These are phyloP conservation scores for Leptoxyphium fumago DNA, from an alignment of 2,329 filamentous ascomycete species.

Conservation along the genomic window DNA sequence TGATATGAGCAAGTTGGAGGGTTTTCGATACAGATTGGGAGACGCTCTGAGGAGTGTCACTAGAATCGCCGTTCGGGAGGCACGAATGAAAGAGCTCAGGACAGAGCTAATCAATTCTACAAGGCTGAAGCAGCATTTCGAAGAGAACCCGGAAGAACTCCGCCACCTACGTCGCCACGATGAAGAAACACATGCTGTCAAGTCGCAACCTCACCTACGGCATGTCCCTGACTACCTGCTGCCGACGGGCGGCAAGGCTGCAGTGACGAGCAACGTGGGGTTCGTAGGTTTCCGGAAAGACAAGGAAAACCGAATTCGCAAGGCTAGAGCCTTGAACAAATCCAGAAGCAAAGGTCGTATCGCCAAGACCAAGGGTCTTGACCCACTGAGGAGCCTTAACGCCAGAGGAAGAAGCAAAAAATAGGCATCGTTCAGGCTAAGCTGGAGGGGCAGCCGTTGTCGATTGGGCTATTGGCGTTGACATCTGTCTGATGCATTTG, in stretches of 20 bases:
- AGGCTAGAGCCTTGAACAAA: conserved; percentile 26
- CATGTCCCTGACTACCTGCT: conserved; percentile 90
- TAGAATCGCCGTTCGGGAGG: conserved; percentile 76
- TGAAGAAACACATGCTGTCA: conserved; percentile 66
- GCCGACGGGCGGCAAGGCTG: conserved; percentile 57
- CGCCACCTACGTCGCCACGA: conserved; percentile 71
- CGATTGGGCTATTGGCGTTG: too few relatives aligned
- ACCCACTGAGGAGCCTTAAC: conserved; percentile 84
- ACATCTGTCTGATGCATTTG: too few relatives aligned
- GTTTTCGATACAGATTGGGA: conserved; percentile 87
- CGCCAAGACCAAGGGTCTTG: conserved; percentile 48
- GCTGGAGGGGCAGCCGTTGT: too few relatives aligned
- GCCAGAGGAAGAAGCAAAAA: conserved; percentile 21
- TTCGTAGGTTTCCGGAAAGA: conserved; percentile 53
- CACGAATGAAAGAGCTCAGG: conserved; percentile 71
- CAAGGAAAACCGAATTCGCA: conserved; percentile 35
- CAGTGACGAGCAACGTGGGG: conserved; percentile 49
- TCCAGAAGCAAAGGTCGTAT: conserved; percentile 37
- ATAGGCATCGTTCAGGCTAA: conserved; percentile 2
- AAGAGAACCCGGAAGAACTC: conserved; percentile 86
- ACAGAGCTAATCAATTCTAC: conserved; percentile 87
- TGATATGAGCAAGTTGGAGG: conserved; percentile 85
- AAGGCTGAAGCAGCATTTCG: conserved; percentile 87
- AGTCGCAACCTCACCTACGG: conserved; percentile 78
- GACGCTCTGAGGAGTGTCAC: conserved; percentile 86